Evolutionary conservation across 805 yeast genomes (phyloP).

Genomic region (Danielia oregonensis): DNA sequence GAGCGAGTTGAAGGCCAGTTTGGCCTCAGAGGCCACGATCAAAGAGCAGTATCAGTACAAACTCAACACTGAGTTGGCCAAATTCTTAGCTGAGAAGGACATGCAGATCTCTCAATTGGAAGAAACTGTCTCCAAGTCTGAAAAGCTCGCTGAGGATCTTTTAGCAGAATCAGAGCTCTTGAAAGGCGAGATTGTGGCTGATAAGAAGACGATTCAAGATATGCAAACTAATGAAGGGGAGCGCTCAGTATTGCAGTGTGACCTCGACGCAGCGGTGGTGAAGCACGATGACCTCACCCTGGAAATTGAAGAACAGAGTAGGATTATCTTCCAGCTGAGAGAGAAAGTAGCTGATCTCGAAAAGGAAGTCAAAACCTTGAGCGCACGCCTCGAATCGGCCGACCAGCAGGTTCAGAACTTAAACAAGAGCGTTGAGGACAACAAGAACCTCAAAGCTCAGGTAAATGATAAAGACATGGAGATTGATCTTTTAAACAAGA

Average conservation of each 20-base stretch:
- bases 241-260: no score
- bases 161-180: background rate
- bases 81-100: constrained; percentile 21
- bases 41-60: constrained; percentile 20
- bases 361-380: no score
- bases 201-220: no score
- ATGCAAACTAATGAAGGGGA: no score
- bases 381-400: no score
- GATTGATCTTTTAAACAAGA: constrained; percentile 2
- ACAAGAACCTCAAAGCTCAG: constrained; percentile 4
- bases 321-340: no score
- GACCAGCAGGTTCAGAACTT: no score
- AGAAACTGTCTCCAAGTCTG: background rate
- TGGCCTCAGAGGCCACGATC: constrained; percentile 8
- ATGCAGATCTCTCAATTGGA: constrained; percentile 11
- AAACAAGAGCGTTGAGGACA: constrained; percentile 4
- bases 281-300: no score
- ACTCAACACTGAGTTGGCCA: constrained; percentile 23
- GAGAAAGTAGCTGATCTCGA: no score
- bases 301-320: no score
- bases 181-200: background rate
- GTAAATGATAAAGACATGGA: constrained; percentile 1
- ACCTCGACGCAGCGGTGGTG: no score
- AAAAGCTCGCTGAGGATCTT: background rate
- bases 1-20: constrained; percentile 1